Conservation (phyloP, 164 flowering plant genomes). For the Chimonanthus salicifolius region DNA sequence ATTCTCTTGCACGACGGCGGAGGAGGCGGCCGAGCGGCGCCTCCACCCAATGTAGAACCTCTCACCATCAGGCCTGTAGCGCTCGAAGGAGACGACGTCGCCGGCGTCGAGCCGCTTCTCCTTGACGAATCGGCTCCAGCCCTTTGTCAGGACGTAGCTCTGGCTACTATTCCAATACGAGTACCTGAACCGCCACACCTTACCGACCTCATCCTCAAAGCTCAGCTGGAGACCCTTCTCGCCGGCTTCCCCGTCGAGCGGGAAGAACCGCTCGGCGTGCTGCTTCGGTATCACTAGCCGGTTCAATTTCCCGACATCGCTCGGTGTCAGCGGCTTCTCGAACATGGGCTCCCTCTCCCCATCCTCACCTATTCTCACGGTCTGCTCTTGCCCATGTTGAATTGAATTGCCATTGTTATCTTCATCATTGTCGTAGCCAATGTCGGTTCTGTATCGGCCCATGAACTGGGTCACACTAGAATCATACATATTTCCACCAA, state of each 20-base stretch:
- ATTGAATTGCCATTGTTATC: neutral
- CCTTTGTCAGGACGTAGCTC: slow-evolving; percentile 89
- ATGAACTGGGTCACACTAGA: neutral
- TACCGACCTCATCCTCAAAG: slow-evolving; percentile 78
- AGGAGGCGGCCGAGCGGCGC: slow-evolving; percentile 26
- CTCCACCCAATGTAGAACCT: slow-evolving; percentile 65
- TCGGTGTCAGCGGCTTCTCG: slow-evolving; percentile 87
- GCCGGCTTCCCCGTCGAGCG: slow-evolving; percentile 40
- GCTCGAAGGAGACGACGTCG: slow-evolving; percentile 58
- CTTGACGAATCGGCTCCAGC: slow-evolving; percentile 92
- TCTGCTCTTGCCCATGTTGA: neutral
- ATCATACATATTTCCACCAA: neutral
- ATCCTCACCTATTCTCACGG: neutral
- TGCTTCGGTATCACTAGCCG: slow-evolving; percentile 95
- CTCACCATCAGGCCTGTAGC: slow-evolving; percentile 28
- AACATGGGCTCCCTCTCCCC: slow-evolving; percentile 49
- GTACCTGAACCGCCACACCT: slow-evolving; percentile 77
- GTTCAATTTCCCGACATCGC: slow-evolving; percentile 95
- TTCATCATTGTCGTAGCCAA: neutral
- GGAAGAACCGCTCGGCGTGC: slow-evolving; percentile 87
- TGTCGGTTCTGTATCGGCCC: neutral
- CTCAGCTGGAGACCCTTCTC: slow-evolving; percentile 61
- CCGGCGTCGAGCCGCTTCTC: slow-evolving; percentile 89
- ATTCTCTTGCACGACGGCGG: slow-evolving; percentile 18
- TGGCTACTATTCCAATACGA: slow-evolving; percentile 96